These are phyloP conservation scores for Eimeria mitis DNA, from an alignment of 169 alveolate species.

Conservation along the genomic window DNA sequence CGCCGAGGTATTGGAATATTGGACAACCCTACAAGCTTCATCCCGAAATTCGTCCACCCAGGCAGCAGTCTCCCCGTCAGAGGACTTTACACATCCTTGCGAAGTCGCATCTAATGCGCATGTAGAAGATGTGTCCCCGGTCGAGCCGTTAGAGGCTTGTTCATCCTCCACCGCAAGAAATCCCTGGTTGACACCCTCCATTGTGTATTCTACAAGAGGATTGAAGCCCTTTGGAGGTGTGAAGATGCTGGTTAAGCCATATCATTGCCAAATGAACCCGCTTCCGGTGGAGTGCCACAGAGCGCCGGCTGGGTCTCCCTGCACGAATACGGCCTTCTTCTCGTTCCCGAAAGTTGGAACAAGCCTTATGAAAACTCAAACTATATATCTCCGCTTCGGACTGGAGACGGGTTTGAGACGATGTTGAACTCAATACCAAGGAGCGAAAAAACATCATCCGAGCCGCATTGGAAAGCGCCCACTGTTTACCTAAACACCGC, in stretches of 20 bases:
- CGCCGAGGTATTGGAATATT: slow-evolving; percentile 39
- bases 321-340: not conserved
- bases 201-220: not conserved
- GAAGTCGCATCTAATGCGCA: slow-evolving; percentile 18
- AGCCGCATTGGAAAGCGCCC: slow-evolving; percentile 5
- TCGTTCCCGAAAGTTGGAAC: not conserved
- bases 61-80: slow-evolving; percentile 1
- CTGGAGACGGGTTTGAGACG: not conserved
- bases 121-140: not conserved
- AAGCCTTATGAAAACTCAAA: not conserved
- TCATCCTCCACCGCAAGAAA: slow-evolving; percentile 51
- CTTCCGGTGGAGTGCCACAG: not conserved
- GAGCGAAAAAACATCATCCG: slow-evolving; percentile 5
- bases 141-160: not conserved
- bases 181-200: not conserved
- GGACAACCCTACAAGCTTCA: slow-evolving; percentile 26
- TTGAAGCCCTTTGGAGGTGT: not conserved
- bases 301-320: not conserved
- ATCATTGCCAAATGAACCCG: slow-evolving; percentile 18
- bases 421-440: not conserved
- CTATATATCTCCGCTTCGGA: not conserved
- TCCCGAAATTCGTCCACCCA: slow-evolving; percentile 52
- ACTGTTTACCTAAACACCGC: not conserved
- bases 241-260: slow-evolving; percentile 3
- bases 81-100: slow-evolving; percentile 9